Evolutionary conservation across 345 rosid species (phyloP), one percentile per base, ranked within the genome.

Genomic region (Orychophragmus violaceus): DNA sequence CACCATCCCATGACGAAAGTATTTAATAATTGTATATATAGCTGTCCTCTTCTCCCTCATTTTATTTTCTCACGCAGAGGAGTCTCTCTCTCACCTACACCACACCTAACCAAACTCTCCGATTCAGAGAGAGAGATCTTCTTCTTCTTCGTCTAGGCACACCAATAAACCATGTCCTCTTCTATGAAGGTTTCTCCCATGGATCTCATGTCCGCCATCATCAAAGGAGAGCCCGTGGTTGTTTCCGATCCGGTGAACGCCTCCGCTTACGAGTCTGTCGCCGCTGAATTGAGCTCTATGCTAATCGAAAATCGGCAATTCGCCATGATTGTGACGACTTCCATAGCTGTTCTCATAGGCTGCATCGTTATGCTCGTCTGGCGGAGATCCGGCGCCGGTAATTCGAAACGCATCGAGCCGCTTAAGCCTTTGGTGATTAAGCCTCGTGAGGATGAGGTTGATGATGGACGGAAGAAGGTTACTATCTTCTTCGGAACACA

Each of bases 401-500:
- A 81, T 68, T 35, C 81, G 5, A 83, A 77, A 76, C 44, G 33
- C 18, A 6, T 78, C 8, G 83, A 73, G 39, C 82, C 84, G 59
- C 87, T 78, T 12, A 87, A 80, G 78, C 88, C 89, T 32, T 65
- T 84, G 76, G 62, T 82, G 30, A 74, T 81, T 25, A 81, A 83
- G 63, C 83, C 81, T 66, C 76, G 64, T 3, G 97, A 91, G 17
- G 74, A 70, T 0, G 96, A 89, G 53, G 82, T 63, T 27, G 96
- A 85, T 37, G 96, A 89, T 48, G 97, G 96, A 11, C 79, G 83
- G 64, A 80, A 82, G 60, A 94, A 81, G 59, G 85, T 90, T 27
- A 84, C 95, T 3, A 72, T 94, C 77, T 88, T 94, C 68, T 94
- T 85, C 68, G 99, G 97, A 4, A 94, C 97, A 0, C 99, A 90